Evolutionary conservation across 805 yeast genomes (phyloP).

Genomic region (Spencermartinsiella europaea): DNA sequence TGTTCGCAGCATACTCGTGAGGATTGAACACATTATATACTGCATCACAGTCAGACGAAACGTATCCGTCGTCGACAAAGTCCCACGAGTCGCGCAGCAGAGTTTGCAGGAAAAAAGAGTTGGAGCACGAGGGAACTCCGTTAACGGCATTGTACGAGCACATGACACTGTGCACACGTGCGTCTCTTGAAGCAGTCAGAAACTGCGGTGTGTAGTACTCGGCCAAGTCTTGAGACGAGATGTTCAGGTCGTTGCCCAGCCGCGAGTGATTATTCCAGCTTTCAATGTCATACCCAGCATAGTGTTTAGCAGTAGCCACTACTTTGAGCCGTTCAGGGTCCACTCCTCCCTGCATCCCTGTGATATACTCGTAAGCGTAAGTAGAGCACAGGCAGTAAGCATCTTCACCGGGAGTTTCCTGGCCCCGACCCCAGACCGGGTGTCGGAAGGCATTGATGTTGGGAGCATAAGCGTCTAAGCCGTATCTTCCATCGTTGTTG

Average conservation of each 20-base stretch:
- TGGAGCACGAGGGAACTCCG: constrained; percentile 16
- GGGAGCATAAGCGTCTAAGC: constrained; percentile 13
- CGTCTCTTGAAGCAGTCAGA: constrained; percentile 12
- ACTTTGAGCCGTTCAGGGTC: constrained; percentile 3
- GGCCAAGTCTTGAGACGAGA: background rate
- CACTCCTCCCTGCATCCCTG: constrained; percentile 13
- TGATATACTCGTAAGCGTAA: constrained; percentile 8
- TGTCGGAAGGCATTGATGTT: constrained; percentile 14
- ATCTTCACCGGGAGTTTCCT: constrained; percentile 17
- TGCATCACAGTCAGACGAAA: background rate
- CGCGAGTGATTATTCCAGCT: background rate
- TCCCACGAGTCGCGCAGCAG: background rate
- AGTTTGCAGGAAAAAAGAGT: constrained; percentile 9
- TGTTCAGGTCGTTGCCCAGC: background rate
- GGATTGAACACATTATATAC: background rate
- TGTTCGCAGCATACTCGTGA: background rate
- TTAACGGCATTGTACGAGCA: constrained; percentile 15
- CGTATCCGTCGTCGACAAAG: background rate
- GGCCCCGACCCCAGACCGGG: constrained; percentile 17
- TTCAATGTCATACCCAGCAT: background rate
- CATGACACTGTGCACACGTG: constrained; percentile 10
- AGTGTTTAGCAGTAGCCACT: background rate
- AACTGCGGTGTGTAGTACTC: constrained; percentile 7
- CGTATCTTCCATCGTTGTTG: constrained; percentile 9
- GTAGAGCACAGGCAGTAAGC: constrained; percentile 5